These are phyloP conservation scores for Amanita exitialis DNA, from an alignment of 768 basidiomycete species.

Conservation along the genomic window DNA sequence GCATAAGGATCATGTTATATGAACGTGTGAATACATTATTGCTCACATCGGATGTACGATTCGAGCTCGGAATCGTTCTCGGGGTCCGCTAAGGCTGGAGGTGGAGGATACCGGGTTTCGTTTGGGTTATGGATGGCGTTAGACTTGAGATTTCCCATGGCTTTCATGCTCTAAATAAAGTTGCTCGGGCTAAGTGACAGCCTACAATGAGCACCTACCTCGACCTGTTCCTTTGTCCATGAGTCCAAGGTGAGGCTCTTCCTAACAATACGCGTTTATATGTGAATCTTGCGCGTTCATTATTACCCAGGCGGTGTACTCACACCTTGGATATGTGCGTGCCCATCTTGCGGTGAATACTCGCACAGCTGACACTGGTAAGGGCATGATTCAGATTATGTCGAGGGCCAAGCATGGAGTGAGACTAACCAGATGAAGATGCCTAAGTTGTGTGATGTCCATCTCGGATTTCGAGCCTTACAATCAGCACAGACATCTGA, in stretches of 20 bases:
- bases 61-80: slow-evolving; percentile 89
- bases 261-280: slow-evolving; percentile 24
- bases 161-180: slow-evolving; percentile 54
- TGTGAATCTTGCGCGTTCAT: background rate
- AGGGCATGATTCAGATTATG: slow-evolving; percentile 6
- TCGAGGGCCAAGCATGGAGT: background rate
- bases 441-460: slow-evolving; percentile 85
- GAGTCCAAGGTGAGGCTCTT: slow-evolving; percentile 86
- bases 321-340: slow-evolving; percentile 93
- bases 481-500: slow-evolving; percentile 90
- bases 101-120: slow-evolving; percentile 73
- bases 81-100: slow-evolving; percentile 65
- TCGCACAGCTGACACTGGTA: slow-evolving; percentile 74
- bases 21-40: slow-evolving; percentile 3
- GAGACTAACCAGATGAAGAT: slow-evolving; percentile 74
- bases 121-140: slow-evolving; percentile 79
- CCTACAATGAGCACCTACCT: slow-evolving; percentile 35
- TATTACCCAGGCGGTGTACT: slow-evolving; percentile 16
- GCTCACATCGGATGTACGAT: slow-evolving; percentile 76
- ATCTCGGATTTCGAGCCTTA: slow-evolving; percentile 75
- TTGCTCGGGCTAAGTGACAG: background rate
- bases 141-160: slow-evolving; percentile 72
- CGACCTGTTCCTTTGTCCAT: slow-evolving; percentile 85
- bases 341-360: slow-evolving; percentile 89
- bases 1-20: background rate